Evolutionary conservation across 2,329 filamentous ascomycete species (phyloP).

Genomic region (Sporothrix globosa): DNA sequence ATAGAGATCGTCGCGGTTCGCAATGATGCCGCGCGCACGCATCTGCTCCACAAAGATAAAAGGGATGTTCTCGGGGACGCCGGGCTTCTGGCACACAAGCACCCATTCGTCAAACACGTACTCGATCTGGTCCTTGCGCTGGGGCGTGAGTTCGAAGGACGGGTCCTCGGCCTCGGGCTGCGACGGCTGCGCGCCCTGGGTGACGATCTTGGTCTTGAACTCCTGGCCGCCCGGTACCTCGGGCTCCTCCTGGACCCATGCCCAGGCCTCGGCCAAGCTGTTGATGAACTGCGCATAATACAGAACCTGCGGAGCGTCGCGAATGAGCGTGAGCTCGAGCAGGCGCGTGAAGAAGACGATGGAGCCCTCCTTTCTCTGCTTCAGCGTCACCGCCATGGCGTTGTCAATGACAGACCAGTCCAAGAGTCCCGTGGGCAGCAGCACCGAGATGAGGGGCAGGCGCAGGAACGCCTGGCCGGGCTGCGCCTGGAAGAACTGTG

Average conservation of each 20-base stretch:
- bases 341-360: constrained; percentile 80
- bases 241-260: constrained; percentile 77
- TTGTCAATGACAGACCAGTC: constrained; percentile 69
- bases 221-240: constrained; percentile 66
- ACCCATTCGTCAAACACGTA: constrained; percentile 98
- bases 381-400: constrained; percentile 72
- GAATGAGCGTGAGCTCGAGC: constrained; percentile 76
- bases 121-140: constrained; percentile 80
- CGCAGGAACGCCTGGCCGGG: constrained; percentile 60
- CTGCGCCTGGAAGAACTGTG: constrained; percentile 60
- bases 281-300: constrained; percentile 84
- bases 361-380: constrained; percentile 69
- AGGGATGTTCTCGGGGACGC: constrained; percentile 71
- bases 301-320: constrained; percentile 74
- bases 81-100: constrained; percentile 75
- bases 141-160: constrained; percentile 56
- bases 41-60: constrained; percentile 83
- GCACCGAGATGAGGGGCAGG: constrained; percentile 59
- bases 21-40: constrained; percentile 72
- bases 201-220: constrained; percentile 66
- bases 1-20: constrained; percentile 73
- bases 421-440: constrained; percentile 63
- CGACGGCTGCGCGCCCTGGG: constrained; percentile 48
- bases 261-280: constrained; percentile 78
- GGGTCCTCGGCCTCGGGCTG: constrained; percentile 45